Evolutionary conservation across 305 asterid species (phyloP).

Genomic region (Fraxinus sp.): DNA sequence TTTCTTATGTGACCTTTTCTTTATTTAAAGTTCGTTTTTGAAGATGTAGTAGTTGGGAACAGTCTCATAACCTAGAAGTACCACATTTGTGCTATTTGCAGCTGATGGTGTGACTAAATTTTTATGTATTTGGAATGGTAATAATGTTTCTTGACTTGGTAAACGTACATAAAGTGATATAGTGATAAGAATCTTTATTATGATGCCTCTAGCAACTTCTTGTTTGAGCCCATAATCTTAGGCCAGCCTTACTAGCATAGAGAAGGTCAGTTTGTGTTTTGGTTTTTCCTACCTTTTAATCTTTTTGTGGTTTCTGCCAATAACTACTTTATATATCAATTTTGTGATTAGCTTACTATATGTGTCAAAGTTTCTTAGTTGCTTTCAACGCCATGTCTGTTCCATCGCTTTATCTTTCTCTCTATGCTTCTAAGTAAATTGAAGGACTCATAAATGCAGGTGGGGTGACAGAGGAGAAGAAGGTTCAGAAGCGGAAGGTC

Average conservation of each 20-base stretch:
- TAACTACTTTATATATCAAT: neutral
- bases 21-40: neutral
- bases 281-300: neutral
- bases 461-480: conserved; percentile 73
- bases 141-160: neutral
- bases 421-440: conserved; percentile 12
- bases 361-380: neutral
- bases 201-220: neutral
- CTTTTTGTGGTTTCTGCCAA: neutral
- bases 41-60: neutral
- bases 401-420: neutral
- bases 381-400: neutral
- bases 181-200: neutral
- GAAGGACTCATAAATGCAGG: conserved; percentile 40
- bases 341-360: neutral
- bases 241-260: neutral
- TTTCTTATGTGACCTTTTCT: neutral
- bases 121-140: neutral
- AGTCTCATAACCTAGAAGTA: neutral
- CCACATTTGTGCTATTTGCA: neutral
- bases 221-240: neutral
- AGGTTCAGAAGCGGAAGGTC: conserved; percentile 58
- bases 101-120: neutral
- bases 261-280: neutral
- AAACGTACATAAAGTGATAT: neutral